Conservation (phyloP, 1,139 yeast species). For the Lipomyces yarrowii region DNA sequence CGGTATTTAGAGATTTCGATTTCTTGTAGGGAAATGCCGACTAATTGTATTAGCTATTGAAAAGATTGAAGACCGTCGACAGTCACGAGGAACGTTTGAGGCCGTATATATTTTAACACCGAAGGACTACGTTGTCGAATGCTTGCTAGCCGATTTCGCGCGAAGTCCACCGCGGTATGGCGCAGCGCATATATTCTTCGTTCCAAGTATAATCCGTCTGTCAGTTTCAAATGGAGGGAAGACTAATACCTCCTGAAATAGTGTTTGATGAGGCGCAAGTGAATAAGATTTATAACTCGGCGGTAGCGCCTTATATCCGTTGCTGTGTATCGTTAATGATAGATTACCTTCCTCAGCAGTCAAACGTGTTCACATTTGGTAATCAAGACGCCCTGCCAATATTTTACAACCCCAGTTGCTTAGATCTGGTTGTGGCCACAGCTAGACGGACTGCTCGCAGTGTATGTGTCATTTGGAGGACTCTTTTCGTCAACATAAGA, state of each 20-base stretch:
- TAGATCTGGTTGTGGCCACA: conserved; percentile 60
- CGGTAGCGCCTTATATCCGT: conserved; percentile 40
- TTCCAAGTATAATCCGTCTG: conserved; percentile 48
- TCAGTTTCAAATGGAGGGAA: not conserved
- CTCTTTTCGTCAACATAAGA: no score
- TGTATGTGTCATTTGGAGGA: conserved; percentile 32
- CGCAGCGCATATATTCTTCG: conserved; percentile 58
- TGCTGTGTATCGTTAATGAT: conserved; percentile 45
- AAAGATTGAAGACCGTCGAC: conserved; percentile 55
- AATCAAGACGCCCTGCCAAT: conserved; percentile 62
- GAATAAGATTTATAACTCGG: conserved; percentile 39
- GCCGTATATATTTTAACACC: conserved; percentile 66
- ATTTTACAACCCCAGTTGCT: conserved; percentile 69
- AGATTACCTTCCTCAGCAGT: conserved; percentile 53
- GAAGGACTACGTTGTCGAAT: conserved; percentile 54
- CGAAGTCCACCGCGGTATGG: conserved; percentile 57
- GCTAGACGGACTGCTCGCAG: conserved; percentile 57
- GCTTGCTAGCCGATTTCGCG: conserved; percentile 62
- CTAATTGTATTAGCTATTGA: conserved; percentile 49
- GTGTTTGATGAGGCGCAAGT: conserved; percentile 32
- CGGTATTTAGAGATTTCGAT: conserved; percentile 32
- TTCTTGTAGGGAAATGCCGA: not conserved
- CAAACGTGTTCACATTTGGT: conserved; percentile 51
- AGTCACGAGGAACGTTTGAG: conserved; percentile 54
- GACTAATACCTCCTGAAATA: conserved; percentile 5